Percentiles rank a stretch among this genome's conserved stretches.
Evolutionary conservation across 2,329 filamentous ascomycete species (phyloP).

Genomic region (Orbilia blumenaviensis): DNA sequence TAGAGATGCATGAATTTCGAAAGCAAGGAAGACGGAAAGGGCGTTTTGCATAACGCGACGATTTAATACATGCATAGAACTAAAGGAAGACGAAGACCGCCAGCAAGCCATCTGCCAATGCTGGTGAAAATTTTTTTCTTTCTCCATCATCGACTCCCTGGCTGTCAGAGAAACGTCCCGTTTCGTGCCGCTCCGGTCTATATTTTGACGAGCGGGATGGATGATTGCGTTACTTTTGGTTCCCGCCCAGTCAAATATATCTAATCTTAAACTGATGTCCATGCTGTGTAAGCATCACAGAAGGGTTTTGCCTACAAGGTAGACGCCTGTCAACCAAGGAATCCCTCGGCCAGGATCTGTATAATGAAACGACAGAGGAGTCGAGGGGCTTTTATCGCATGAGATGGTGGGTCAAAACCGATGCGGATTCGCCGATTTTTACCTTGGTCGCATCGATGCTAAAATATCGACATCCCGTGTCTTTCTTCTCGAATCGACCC

Average conservation of each 20-base stretch:
- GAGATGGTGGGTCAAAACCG: slow-evolving; percentile 47
- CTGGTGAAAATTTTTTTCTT: slow-evolving; percentile 28
- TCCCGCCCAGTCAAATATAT: slow-evolving; percentile 31
- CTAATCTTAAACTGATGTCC: slow-evolving; percentile 49
- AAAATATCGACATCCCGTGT: slow-evolving; percentile 54
- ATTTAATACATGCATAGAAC: slow-evolving; percentile 47
- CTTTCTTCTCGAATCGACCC: slow-evolving; percentile 48
- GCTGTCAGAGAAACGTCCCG: slow-evolving; percentile 48
- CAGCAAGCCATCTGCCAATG: slow-evolving; percentile 26
- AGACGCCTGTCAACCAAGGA: slow-evolving; percentile 29
- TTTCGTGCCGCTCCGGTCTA: slow-evolving; percentile 51
- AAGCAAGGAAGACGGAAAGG: slow-evolving; percentile 51
- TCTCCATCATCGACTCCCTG: background rate
- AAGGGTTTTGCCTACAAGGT: slow-evolving; percentile 22
- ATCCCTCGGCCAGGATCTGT: slow-evolving; percentile 21
- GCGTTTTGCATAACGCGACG: slow-evolving; percentile 41
- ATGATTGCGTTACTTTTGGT: slow-evolving; percentile 53
- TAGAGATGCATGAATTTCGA: slow-evolving; percentile 42
- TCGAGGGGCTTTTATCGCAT: slow-evolving; percentile 17
- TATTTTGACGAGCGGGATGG: slow-evolving; percentile 48
- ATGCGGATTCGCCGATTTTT: slow-evolving; percentile 47
- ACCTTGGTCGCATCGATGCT: slow-evolving; percentile 50
- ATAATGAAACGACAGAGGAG: slow-evolving; percentile 24
- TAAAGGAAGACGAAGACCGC: slow-evolving; percentile 16
- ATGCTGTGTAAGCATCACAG: slow-evolving; percentile 30